A percentile compares a stretch with the other conserved stretches of the same genome.
These are phyloP conservation scores for Trichoderma hamatum DNA, from an alignment of 2,329 filamentous ascomycete genomes.

Conservation along the genomic window DNA sequence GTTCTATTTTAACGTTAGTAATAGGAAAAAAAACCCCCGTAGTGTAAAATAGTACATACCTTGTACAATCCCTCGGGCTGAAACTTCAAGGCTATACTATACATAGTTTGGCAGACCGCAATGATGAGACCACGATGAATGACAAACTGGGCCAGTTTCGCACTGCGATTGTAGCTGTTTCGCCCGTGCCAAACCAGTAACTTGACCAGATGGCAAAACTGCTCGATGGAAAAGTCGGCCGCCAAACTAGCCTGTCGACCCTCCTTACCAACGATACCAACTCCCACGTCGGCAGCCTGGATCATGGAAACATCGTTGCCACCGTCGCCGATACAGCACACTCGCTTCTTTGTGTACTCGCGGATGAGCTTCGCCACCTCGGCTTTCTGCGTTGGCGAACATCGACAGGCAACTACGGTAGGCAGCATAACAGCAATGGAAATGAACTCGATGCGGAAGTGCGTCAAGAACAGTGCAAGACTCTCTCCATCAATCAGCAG, in stretches of 20 bases:
- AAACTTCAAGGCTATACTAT: slow-evolving; percentile 88
- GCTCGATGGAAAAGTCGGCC: slow-evolving; percentile 94
- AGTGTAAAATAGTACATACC: slow-evolving; percentile 40
- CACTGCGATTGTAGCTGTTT: slow-evolving; percentile 94
- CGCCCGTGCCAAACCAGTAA: slow-evolving; percentile 98
- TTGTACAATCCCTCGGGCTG: slow-evolving; percentile 94
- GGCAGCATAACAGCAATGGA: slow-evolving; percentile 84
- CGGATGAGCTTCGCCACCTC: slow-evolving; percentile 91
- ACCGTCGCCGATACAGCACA: slow-evolving; percentile 96
- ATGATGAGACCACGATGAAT: slow-evolving; percentile 97
- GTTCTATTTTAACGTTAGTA: slow-evolving; percentile 55
- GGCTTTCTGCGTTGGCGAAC: slow-evolving; percentile 95
- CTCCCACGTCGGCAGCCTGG: slow-evolving; percentile 94
- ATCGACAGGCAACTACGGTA: slow-evolving; percentile 92
- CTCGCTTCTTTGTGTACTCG: slow-evolving; percentile 87
- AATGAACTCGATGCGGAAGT: slow-evolving; percentile 85
- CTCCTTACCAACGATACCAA: slow-evolving; percentile 98
- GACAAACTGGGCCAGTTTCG: slow-evolving; percentile 96
- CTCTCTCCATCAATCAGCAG: slow-evolving; percentile 95
- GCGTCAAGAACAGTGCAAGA: slow-evolving; percentile 76
- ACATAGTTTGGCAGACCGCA: slow-evolving; percentile 94
- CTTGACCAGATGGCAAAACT: slow-evolving; percentile 94
- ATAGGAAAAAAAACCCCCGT: no score
- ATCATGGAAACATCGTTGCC: slow-evolving; percentile 99
- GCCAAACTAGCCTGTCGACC: slow-evolving; percentile 92